A percentile compares a stretch with the other conserved stretches of the same genome.
Evolutionary conservation across 495 filamentous ascomycete genomes (phyloP).

Genomic region (Penicillium canescens): DNA sequence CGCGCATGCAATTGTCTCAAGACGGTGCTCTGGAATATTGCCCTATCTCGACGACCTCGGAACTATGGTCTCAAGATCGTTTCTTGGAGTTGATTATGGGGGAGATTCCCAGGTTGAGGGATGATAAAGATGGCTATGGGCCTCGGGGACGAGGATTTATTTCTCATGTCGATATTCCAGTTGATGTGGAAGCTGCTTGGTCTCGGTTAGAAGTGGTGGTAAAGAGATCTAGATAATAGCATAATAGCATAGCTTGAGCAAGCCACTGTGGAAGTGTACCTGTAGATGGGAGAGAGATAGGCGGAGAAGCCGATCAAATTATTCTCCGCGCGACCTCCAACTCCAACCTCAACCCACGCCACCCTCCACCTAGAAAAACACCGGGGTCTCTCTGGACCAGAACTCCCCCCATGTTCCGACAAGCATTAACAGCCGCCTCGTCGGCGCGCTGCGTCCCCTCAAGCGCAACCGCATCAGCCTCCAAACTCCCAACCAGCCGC

Average conservation of each 20-base stretch:
- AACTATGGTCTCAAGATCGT: slow-evolving; percentile 26
- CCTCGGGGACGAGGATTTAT: slow-evolving; percentile 37
- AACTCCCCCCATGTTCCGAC: not conserved
- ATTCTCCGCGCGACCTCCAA: too few relatives aligned
- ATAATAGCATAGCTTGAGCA: too few relatives aligned
- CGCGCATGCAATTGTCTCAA: slow-evolving; percentile 14
- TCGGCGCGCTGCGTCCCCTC: not conserved
- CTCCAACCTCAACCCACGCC: too few relatives aligned
- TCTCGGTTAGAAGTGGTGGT: slow-evolving; percentile 4
- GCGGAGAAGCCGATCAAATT: too few relatives aligned
- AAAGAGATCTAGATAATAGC: slow-evolving; percentile 3
- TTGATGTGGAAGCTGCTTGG: slow-evolving; percentile 30
- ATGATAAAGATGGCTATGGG: slow-evolving; percentile 38
- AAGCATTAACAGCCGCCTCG: not conserved
- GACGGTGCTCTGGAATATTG: slow-evolving; percentile 12
- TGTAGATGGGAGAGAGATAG: too few relatives aligned
- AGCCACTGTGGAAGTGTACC: too few relatives aligned
- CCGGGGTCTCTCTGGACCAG: too few relatives aligned
- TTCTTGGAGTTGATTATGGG: slow-evolving; percentile 33
- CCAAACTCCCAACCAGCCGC: not conserved
- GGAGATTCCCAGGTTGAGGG: slow-evolving; percentile 34
- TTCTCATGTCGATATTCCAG: slow-evolving; percentile 34
- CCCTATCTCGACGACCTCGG: not conserved
- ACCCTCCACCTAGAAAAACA: too few relatives aligned
- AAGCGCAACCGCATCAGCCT: not conserved